Conservation (phyloP, 169 alveolate species). For the Plasmodium ovale region DNA sequence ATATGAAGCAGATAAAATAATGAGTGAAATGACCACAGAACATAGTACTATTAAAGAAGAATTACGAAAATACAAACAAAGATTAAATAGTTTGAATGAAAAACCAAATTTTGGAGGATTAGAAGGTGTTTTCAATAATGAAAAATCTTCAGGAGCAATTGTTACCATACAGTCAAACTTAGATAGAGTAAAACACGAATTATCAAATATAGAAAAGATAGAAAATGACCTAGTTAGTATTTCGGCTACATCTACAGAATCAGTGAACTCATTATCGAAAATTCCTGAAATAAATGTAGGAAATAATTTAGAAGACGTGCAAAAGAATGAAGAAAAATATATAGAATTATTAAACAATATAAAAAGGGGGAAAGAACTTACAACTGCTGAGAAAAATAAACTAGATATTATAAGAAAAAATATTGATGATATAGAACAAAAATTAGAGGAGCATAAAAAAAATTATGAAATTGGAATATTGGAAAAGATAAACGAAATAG, state of each 20-base stretch:
- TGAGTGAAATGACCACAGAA: not conserved
- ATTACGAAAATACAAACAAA: not conserved
- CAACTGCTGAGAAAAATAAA: too few species aligned
- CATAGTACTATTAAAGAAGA: not conserved
- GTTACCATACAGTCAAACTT: constrained; percentile 2
- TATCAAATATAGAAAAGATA: not conserved
- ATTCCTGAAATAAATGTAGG: not conserved
- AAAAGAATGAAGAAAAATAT: too few species aligned
- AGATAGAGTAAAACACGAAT: constrained; percentile 1
- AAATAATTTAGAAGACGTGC: too few species aligned
- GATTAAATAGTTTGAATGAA: not conserved
- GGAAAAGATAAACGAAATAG: too few species aligned
- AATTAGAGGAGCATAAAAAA: too few species aligned
- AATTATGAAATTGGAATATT: too few species aligned
- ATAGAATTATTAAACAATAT: too few species aligned
- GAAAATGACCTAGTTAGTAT: not conserved
- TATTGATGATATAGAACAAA: too few species aligned
- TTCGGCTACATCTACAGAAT: not conserved
- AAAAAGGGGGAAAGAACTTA: too few species aligned
- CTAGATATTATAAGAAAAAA: too few species aligned
- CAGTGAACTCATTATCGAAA: too few species aligned
- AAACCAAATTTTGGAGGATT: not conserved
- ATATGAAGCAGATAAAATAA: constrained; percentile 4
- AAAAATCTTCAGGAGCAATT: constrained; percentile 1
- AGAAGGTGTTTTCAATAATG: not conserved